Evolutionary conservation across 139 green algal genomes (phyloP).

Genomic region (Tetradesmus lagerheimii): DNA sequence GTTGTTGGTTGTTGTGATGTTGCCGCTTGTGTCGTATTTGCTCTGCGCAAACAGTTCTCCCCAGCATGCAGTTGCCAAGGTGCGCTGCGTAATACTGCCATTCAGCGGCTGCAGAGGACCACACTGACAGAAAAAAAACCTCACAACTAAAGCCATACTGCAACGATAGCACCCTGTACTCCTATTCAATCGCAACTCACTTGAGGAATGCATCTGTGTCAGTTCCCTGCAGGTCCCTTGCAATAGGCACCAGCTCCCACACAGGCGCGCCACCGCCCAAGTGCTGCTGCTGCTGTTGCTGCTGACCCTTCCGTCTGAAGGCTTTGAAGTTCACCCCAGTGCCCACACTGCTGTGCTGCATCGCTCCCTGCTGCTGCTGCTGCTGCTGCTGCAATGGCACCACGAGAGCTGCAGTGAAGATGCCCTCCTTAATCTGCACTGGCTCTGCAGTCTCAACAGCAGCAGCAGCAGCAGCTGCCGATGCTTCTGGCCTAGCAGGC

Average conservation of each 20-base stretch:
- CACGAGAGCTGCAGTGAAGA: not conserved
- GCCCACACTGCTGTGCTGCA: not conserved
- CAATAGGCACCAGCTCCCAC: not conserved
- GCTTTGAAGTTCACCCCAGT: constrained; percentile 20
- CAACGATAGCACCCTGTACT: not conserved
- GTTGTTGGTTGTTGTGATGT: too few species aligned
- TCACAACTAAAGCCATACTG: too few species aligned
- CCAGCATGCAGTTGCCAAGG: too few species aligned
- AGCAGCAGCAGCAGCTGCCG: not conserved
- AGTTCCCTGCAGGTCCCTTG: not conserved
- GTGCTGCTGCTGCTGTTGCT: constrained; percentile 21
- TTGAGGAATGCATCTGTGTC: constrained; percentile 24
- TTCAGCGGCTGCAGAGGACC: too few species aligned
- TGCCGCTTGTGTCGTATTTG: too few species aligned
- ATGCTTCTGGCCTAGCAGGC: not conserved
- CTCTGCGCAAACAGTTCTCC: too few species aligned
- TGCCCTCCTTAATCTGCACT: not conserved
- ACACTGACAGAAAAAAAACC: too few species aligned
- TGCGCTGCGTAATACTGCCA: too few species aligned
- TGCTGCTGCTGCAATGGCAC: constrained; percentile 30
- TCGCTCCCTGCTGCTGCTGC: constrained; percentile 4
- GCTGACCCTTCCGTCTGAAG: constrained; percentile 14
- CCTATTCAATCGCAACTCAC: not conserved
- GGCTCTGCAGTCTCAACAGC: constrained; percentile 8
- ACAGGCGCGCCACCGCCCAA: not conserved